Percentiles rank a stretch among this genome's conserved stretches.
These are phyloP conservation scores for Clarireedia sp. DNA, from an alignment of 2,329 filamentous ascomycete genomes.

Conservation along the genomic window DNA sequence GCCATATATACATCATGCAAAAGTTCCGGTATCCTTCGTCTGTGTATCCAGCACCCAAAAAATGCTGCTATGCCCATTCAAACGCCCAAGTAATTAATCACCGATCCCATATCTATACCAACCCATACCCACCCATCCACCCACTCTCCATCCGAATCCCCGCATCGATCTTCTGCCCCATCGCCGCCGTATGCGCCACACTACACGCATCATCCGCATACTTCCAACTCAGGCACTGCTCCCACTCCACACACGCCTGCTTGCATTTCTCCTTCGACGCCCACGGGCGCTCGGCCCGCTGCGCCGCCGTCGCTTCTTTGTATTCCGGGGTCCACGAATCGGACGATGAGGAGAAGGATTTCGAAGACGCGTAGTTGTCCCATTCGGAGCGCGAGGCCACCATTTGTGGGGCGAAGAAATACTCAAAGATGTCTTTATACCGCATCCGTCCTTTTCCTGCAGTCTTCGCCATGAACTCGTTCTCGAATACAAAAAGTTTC, in stretches of 20 bases:
- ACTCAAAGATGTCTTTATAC: conserved; percentile 11
- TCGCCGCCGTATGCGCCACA: conserved; percentile 11
- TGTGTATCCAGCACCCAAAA: too few relatives aligned
- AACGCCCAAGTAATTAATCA: too few relatives aligned
- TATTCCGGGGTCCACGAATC: neutral
- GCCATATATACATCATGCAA: too few relatives aligned
- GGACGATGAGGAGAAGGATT: conserved; percentile 7
- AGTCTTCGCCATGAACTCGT: conserved; percentile 7
- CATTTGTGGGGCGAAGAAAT: neutral
- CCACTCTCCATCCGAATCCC: conserved; percentile 14
- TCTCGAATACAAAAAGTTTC: conserved; percentile 10
- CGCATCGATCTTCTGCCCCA: conserved; percentile 9
- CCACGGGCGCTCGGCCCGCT: conserved; percentile 10
- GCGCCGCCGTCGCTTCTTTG: neutral
- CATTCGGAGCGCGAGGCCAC: conserved; percentile 3
- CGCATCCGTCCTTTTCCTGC: conserved; percentile 7
- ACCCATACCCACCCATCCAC: conserved; percentile 9
- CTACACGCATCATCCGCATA: conserved; percentile 14
- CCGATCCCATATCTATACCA: too few relatives aligned
- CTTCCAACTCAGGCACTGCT: conserved; percentile 14
- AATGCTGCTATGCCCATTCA: too few relatives aligned
- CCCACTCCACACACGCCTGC: conserved; percentile 13
- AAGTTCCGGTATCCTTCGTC: too few relatives aligned
- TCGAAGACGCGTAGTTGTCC: conserved; percentile 13
- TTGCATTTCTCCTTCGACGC: conserved; percentile 8